Conservation (phyloP, 2,329 filamentous ascomycete genomes). For the Pseudogymnoascus sp. region DNA sequence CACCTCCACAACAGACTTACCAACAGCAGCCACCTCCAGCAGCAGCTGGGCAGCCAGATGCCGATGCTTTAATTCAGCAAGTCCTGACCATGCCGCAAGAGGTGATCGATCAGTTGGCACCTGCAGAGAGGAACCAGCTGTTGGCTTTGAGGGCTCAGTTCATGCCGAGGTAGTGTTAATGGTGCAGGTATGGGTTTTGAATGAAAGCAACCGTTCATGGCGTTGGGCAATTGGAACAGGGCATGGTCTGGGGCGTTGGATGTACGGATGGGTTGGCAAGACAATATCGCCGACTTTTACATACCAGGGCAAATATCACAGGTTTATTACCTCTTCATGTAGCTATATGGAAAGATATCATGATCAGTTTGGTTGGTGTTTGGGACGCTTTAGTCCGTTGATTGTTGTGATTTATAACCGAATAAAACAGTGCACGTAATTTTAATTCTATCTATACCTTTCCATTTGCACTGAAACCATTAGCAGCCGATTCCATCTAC, state of each 20-base stretch:
- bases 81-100: conserved; percentile 74
- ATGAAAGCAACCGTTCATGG: not conserved
- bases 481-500: not conserved
- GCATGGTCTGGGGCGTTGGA: conserved; percentile 3
- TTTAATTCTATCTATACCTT: not conserved
- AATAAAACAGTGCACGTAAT: not conserved
- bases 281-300: not conserved
- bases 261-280: not conserved
- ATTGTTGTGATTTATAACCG: not conserved
- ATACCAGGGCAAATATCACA: not conserved
- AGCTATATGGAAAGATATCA: not conserved
- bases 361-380: not conserved
- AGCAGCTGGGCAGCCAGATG: conserved; percentile 42
- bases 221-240: not conserved
- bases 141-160: conserved; percentile 65
- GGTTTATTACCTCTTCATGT: not conserved
- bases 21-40: conserved; percentile 35
- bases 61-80: conserved; percentile 69
- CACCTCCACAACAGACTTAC: conserved; percentile 37
- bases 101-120: conserved; percentile 70
- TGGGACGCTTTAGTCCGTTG: not conserved
- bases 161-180: conserved; percentile 22
- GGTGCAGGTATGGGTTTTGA: not conserved
- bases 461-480: not conserved
- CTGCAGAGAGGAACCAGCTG: conserved; percentile 69